Evolutionary conservation across 169 alveolate genomes (phyloP), one percentile per base, ranked within the genome.

Genomic region (Plasmodium blacklocki): DNA sequence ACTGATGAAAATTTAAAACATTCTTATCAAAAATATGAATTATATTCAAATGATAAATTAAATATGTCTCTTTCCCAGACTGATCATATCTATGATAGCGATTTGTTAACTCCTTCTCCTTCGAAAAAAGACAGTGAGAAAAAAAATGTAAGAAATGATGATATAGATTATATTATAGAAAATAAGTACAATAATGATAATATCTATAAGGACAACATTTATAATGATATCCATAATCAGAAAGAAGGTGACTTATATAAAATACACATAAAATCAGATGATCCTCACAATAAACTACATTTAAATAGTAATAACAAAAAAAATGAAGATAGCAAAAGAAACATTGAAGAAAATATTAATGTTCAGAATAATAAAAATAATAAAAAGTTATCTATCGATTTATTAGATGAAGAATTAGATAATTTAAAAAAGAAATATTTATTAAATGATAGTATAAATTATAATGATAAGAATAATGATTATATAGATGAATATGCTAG

Each of bases 61-160:
- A 54, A 50, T 52, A 59, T 26, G 3, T 78, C 89, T n/a, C 49
- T 78, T 18, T 78, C 89, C 1, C n/a, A 70, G 14, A 66, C 78
- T 3, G 89, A 78, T 7, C 14, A 64, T 50, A 59, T 59, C 0
- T 78, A 78, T 45, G 89, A 78, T 21, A 78, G 89, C 3, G 89
- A 78, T 66, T 21, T 78, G 23, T 64, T 78, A 63, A 78, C 89
- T 6, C 89, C 89, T 2, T 78, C 89, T n/a, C 89, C 89, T 45
- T 78, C 89, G 3, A 78, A 78, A 59, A 71, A 12, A 52, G 39
- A 78, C 3, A 45, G 68, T 0, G 9, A 4, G 9, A 29, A 21
- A 54, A 43, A 19, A 11, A 52, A 70, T 4, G 54, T 18, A 8
- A 68, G n/a, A 15, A 14, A 47, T 21, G 32, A 5, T 32, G 45